Conservation (phyloP, 257 asterid genomes). For the Nyctanthes arbortristis region DNA sequence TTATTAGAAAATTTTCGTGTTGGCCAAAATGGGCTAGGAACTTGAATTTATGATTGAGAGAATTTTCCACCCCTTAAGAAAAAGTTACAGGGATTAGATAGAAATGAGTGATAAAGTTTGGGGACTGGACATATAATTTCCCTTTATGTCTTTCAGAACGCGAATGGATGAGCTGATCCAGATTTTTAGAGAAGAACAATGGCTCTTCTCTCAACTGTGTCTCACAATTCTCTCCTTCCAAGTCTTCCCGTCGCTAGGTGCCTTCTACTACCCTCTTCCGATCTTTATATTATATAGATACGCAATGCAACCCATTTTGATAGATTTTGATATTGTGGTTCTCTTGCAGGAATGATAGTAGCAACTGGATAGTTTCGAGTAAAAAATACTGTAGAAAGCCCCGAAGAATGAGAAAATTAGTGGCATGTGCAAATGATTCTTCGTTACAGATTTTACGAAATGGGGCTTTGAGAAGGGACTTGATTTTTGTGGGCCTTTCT, state of each 20-base stretch:
- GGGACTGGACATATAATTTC: background rate
- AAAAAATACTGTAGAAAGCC: slow-evolving; percentile 18
- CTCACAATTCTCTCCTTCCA: slow-evolving; percentile 33
- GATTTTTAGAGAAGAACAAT: slow-evolving; percentile 24
- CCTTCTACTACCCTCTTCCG: background rate
- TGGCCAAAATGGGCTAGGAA: no score
- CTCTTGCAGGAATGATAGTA: slow-evolving; percentile 35
- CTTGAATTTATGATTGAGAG: no score
- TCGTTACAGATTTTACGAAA: slow-evolving; percentile 34
- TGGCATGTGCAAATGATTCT: slow-evolving; percentile 31
- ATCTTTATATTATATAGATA: background rate
- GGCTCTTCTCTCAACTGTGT: slow-evolving; percentile 44
- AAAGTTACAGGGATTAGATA: background rate
- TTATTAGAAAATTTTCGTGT: no score
- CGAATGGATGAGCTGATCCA: slow-evolving; percentile 45
- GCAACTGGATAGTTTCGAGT: slow-evolving; percentile 20
- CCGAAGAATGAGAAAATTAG: slow-evolving; percentile 24
- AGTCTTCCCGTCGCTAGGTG: slow-evolving; percentile 31
- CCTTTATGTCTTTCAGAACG: slow-evolving; percentile 27
- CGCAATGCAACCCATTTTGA: slow-evolving; percentile 20
- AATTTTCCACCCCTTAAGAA: no score
- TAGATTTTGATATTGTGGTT: background rate
- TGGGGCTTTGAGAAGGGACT: slow-evolving; percentile 60
- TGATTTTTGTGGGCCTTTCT: slow-evolving; percentile 53
- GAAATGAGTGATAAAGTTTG: background rate